Base-by-base conservation (phyloP, 768 basidiomycete genomes). In the Collybia nuda region DNA sequence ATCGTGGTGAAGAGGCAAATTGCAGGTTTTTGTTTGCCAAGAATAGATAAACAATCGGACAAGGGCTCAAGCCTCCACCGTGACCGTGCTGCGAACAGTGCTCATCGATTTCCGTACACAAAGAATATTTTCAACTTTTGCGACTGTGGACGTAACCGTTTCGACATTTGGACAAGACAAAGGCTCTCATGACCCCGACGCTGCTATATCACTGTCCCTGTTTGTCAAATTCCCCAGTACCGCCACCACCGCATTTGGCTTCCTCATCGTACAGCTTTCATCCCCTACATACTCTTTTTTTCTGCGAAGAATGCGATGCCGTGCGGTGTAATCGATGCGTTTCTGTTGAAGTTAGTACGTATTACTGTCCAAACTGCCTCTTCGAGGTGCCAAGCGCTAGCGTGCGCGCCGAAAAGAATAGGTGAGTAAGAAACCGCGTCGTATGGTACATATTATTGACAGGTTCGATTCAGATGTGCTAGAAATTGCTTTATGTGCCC, bases 331-430 rank as follows among this genome's bases (percentile, higher is more conserved):
- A 97, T 65, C 81, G 86, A 56, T 99, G 97, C 60, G 92, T 96
- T 2, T 80, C 86, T 6, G 76, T 93, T 39, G 97, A 99, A 81
- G 90, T 98, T 65, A 90, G 92, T 64, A 92, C 91, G 38, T 99
- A 98, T 67, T 98, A 93, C 67, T 99, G 97, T 65, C 97, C 97
- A 26, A 95, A 96, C 66, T 99, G 97, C 67, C 77, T 98, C 15
- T 99, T 98, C 67, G 97, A 99, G 65, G 97, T 99, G 9, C 96
- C 97, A 0, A 93, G 88, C 64, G 97, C 97, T 2, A 97, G 93
- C 60, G 97, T 99, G n/a, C 79, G 97, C 48, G 93, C 90, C 11
- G 97, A 99, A 70, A 96, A 94, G 79, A 98, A 97, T 62, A 80
- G 95, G 96, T 91, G 55, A 58, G 55, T 59, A 40, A 39, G 23